Evolutionary conservation across 2,329 filamentous ascomycete genomes (phyloP).

Genomic region (Sphaerulina populicola): DNA sequence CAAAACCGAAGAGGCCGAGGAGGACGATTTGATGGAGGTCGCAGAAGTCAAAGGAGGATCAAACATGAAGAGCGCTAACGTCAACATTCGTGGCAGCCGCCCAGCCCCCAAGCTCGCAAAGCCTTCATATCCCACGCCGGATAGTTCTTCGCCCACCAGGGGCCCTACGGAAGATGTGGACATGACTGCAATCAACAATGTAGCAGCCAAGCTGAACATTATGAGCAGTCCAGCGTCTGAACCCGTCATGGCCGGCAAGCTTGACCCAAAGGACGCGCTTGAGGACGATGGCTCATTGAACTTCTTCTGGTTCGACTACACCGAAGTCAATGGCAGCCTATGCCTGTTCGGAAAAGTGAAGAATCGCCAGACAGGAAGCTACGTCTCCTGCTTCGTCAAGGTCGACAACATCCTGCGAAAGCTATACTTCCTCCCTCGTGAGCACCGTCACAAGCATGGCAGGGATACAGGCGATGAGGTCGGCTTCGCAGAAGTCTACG

Average conservation of each 20-base stretch:
- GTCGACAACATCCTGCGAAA: slow-evolving; percentile 90
- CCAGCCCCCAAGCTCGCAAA: slow-evolving; percentile 66
- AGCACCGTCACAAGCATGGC: slow-evolving; percentile 52
- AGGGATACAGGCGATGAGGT: slow-evolving; percentile 68
- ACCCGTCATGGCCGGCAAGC: slow-evolving; percentile 62
- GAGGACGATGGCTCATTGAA: slow-evolving; percentile 85
- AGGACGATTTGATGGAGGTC: slow-evolving; percentile 78
- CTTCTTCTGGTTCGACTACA: slow-evolving; percentile 97
- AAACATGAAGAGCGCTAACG: slow-evolving; percentile 56
- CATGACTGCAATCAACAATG: slow-evolving; percentile 80
- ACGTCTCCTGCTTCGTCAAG: slow-evolving; percentile 91
- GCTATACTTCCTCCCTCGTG: slow-evolving; percentile 81
- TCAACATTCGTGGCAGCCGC: slow-evolving; percentile 78
- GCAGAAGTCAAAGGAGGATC: slow-evolving; percentile 61
- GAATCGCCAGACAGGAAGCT: slow-evolving; percentile 70
- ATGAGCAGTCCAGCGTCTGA: slow-evolving; percentile 66
- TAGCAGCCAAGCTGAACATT: slow-evolving; percentile 79
- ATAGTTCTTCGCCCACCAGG: slow-evolving; percentile 66
- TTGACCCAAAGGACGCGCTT: slow-evolving; percentile 75
- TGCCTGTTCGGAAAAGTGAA: slow-evolving; percentile 95
- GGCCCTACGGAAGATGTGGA: slow-evolving; percentile 50
- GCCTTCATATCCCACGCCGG: slow-evolving; percentile 59
- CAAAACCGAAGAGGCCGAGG: slow-evolving; percentile 60
- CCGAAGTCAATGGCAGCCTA: slow-evolving; percentile 79
- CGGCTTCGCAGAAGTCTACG: slow-evolving; percentile 79